A percentile compares a stretch with the other conserved stretches of the same genome.
These are phyloP conservation scores for Nakazawaea populi DNA, from an alignment of 805 yeast genomes.

Conservation along the genomic window DNA sequence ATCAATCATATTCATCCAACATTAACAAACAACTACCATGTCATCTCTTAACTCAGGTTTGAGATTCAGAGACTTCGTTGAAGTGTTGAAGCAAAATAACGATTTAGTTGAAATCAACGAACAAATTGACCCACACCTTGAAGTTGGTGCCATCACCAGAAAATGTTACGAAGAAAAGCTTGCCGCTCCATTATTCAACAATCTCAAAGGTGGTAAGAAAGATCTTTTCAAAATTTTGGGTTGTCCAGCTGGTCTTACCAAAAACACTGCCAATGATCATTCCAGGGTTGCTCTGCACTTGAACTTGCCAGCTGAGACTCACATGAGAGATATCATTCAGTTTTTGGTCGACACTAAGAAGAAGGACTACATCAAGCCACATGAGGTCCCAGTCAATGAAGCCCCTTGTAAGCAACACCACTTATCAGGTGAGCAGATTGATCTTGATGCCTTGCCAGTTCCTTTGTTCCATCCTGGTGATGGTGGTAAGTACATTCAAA, in stretches of 20 bases:
- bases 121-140: constrained; percentile 21
- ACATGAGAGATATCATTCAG: constrained; percentile 18
- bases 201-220: constrained; percentile 15
- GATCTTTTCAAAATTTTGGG: constrained; percentile 19
- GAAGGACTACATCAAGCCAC: constrained; percentile 15
- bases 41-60: constrained; percentile 16
- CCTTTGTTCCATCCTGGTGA: constrained; percentile 19
- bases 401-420: constrained; percentile 19
- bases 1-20: no score
- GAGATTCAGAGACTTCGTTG: constrained; percentile 20
- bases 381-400: constrained; percentile 6
- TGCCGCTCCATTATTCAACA: constrained; percentile 21
- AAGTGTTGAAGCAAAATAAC: constrained; percentile 17
- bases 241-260: constrained; percentile 19
- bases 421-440: constrained; percentile 16
- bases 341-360: constrained; percentile 16
- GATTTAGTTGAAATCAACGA: constrained; percentile 19
- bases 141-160: constrained; percentile 24
- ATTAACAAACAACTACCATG: background rate
- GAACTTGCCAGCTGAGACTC: constrained; percentile 17
- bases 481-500: constrained; percentile 23
- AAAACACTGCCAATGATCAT: constrained; percentile 16
- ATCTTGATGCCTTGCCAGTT: constrained; percentile 16
- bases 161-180: constrained; percentile 18
- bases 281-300: constrained; percentile 22